These are phyloP conservation scores for Sugiyamaella novakii DNA, from an alignment of 1,139 yeast species.

Conservation along the genomic window DNA sequence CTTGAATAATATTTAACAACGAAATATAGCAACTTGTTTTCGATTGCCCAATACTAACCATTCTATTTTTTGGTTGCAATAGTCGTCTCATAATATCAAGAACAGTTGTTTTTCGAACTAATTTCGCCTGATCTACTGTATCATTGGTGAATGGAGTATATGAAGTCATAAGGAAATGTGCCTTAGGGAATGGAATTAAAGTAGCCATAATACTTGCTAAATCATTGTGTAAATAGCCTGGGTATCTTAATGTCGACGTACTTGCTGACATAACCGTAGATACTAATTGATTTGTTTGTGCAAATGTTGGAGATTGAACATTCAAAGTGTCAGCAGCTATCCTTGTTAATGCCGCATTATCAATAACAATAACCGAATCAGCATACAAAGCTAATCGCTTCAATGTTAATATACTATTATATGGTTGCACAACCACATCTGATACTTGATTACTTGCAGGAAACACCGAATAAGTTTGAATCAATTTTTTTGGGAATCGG, in stretches of 20 bases:
- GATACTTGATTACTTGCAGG: slow-evolving; percentile 68
- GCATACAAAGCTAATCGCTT: slow-evolving; percentile 79
- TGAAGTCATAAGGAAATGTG: slow-evolving; percentile 84
- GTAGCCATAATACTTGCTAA: slow-evolving; percentile 80
- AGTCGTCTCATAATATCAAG: slow-evolving; percentile 84
- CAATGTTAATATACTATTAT: slow-evolving; percentile 81
- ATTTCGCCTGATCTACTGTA: slow-evolving; percentile 58
- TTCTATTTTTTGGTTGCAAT: slow-evolving; percentile 73
- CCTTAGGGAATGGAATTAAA: slow-evolving; percentile 83
- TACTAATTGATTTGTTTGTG: slow-evolving; percentile 81
- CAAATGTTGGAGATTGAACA: slow-evolving; percentile 53
- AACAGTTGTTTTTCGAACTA: slow-evolving; percentile 72
- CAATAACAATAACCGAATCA: slow-evolving; percentile 85
- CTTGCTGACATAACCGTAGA: slow-evolving; percentile 82
- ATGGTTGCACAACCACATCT: slow-evolving; percentile 97
- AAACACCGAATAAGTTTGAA: slow-evolving; percentile 85
- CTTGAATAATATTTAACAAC: slow-evolving; percentile 74
- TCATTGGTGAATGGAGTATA: slow-evolving; percentile 83
- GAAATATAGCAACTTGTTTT: slow-evolving; percentile 59
- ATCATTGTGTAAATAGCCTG: slow-evolving; percentile 88
- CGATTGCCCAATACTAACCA: slow-evolving; percentile 55
- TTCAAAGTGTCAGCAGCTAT: slow-evolving; percentile 59
- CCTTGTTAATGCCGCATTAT: slow-evolving; percentile 78
- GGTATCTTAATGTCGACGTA: slow-evolving; percentile 87
- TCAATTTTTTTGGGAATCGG: slow-evolving; percentile 76